Conservation (phyloP, 2,329 filamentous ascomycete species). For the Trichoderma sp. region DNA sequence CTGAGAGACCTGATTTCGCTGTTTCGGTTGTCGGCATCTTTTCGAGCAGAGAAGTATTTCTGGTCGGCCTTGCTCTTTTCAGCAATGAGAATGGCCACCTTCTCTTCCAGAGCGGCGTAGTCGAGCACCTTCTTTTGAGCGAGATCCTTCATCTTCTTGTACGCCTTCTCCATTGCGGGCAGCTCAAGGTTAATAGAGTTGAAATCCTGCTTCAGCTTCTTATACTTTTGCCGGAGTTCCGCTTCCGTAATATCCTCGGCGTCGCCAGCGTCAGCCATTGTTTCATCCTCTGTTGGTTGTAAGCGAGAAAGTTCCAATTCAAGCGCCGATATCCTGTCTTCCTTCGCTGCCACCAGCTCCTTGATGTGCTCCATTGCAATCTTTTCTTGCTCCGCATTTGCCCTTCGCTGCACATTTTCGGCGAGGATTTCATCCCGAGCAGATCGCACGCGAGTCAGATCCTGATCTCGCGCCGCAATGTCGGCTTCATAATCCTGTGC, state of each 20-base stretch:
- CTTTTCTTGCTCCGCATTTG: constrained; percentile 75
- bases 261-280: constrained; percentile 50
- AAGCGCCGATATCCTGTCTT: constrained; percentile 77
- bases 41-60: constrained; percentile 96
- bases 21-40: constrained; percentile 84
- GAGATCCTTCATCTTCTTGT: constrained; percentile 83
- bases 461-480: constrained; percentile 77
- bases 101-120: constrained; percentile 75
- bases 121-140: constrained; percentile 88
- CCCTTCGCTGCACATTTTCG: constrained; percentile 78
- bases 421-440: constrained; percentile 83
- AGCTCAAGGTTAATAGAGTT: constrained; percentile 84
- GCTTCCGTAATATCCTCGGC: constrained; percentile 67
- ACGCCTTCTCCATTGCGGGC: constrained; percentile 85
- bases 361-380: constrained; percentile 72
- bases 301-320: constrained; percentile 82
- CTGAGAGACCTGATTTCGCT: constrained; percentile 78
- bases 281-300: constrained; percentile 52
- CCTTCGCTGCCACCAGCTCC: constrained; percentile 77
- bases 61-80: constrained; percentile 97
- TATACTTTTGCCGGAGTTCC: constrained; percentile 73
- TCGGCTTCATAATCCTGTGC: constrained; percentile 81
- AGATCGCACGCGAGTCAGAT: constrained; percentile 83
- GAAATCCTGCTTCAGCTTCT: constrained; percentile 78
- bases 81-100: constrained; percentile 70